Evolutionary conservation across 352 stramenopile genomes (phyloP).

Genomic region (Phytopythium helicoides): DNA sequence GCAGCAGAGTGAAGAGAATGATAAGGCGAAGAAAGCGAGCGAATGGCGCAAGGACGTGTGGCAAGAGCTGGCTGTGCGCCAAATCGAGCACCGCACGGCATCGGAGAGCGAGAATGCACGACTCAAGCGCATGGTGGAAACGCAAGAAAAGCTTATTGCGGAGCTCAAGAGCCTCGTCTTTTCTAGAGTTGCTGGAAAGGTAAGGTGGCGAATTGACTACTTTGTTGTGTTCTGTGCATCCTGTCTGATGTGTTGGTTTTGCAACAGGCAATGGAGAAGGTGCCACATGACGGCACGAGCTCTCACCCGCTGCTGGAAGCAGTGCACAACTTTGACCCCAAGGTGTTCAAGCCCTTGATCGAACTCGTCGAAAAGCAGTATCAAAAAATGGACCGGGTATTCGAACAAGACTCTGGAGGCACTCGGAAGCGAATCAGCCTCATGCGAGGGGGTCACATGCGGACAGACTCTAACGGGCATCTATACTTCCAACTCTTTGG

Average conservation of each 20-base stretch:
- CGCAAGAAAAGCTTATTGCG: not conserved
- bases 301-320: not conserved
- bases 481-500: not conserved
- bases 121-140: not conserved
- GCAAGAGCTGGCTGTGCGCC: not conserved
- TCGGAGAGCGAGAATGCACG: not conserved
- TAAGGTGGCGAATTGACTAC: not conserved
- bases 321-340: not conserved
- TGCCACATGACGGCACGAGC: not conserved
- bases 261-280: not conserved
- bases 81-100: not conserved
- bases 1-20: not conserved
- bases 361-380: not conserved
- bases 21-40: not conserved
- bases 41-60: not conserved
- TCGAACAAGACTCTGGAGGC: not conserved
- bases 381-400: not conserved
- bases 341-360: not conserved
- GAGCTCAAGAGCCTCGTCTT: not conserved
- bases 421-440: not conserved
- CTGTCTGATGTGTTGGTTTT: too few species aligned
- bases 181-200: not conserved
- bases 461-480: not conserved
- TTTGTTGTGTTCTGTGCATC: too few species aligned
- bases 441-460: not conserved